A percentile compares a stretch with the other conserved stretches of the same genome.
phyloP scores from a whole-genome alignment of 768 basidiomycete species.

The Holtermannia corniformis region DNA sequence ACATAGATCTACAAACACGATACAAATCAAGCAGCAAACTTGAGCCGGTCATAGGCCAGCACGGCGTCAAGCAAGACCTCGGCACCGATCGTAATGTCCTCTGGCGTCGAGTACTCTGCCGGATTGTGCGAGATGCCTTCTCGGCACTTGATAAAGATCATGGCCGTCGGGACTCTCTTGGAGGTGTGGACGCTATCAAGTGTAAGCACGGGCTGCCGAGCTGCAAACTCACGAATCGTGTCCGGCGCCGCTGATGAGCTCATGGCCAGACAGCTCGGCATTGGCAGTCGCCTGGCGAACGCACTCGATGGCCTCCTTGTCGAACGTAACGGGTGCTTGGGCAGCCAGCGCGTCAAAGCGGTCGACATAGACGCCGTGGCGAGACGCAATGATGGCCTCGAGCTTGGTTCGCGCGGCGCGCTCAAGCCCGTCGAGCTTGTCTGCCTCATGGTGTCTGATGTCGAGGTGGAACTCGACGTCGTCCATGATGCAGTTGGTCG shows the following conservation, averaged over 20 bases:
- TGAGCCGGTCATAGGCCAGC: too few relatives aligned
- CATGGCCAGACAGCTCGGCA: not conserved
- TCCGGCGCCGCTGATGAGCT: conserved; percentile 1
- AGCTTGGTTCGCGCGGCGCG: not conserved
- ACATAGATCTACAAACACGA: too few relatives aligned
- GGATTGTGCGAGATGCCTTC: conserved; percentile 13
- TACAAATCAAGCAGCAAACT: too few relatives aligned
- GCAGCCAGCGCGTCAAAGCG: not conserved
- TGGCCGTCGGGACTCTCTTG: not conserved
- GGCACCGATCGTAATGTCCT: too few relatives aligned
- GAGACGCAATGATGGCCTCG: not conserved
- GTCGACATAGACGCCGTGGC: not conserved
- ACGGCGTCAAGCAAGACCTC: too few relatives aligned
- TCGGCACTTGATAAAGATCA: conserved; percentile 6
- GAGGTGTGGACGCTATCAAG: not conserved
- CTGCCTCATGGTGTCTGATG: conserved; percentile 3
- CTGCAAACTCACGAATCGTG: not conserved
- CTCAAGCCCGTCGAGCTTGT: not conserved
- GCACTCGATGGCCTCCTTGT: not conserved
- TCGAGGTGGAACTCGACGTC: conserved; percentile 6
- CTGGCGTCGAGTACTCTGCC: conserved; percentile 7
- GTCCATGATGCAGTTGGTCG: conserved; percentile 7
- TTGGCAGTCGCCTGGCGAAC: not conserved
- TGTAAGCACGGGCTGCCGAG: not conserved
- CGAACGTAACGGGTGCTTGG: not conserved